phyloP scores from a whole-genome alignment of 148 eudicot genomes.

The Pouteria glomerata region DNA sequence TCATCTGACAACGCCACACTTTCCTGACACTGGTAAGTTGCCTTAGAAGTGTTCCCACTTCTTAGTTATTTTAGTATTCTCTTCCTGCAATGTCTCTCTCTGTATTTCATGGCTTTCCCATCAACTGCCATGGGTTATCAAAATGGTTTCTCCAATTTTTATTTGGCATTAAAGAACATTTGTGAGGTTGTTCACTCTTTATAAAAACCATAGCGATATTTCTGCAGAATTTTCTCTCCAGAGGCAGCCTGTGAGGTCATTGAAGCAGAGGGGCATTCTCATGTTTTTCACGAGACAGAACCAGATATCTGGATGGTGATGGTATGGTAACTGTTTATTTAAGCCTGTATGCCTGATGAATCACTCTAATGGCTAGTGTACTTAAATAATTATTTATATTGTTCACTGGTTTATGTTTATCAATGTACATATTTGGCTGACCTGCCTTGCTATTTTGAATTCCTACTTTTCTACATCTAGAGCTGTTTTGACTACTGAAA shows the following conservation, averaged over 20 bases:
- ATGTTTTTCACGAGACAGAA: slow-evolving; percentile 88
- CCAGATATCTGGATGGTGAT: slow-evolving; percentile 99
- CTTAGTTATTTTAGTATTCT: too few species aligned
- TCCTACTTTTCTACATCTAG: neutral
- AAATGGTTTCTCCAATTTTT: neutral
- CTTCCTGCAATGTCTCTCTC: too few species aligned
- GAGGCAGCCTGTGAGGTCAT: slow-evolving; percentile 97
- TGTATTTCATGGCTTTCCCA: too few species aligned
- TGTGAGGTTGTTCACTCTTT: neutral
- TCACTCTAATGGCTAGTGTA: neutral
- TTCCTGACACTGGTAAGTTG: too few species aligned
- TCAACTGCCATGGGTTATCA: too few species aligned
- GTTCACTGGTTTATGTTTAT: neutral
- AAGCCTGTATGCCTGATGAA: slow-evolving; percentile 4
- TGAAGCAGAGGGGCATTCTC: slow-evolving; percentile 91
- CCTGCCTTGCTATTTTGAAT: slow-evolving; percentile 2
- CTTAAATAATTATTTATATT: neutral
- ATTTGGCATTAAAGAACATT: neutral
- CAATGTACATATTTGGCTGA: neutral
- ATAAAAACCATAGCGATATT: too few species aligned
- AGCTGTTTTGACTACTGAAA: neutral
- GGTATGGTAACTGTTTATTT: slow-evolving; percentile 40
- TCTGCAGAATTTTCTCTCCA: slow-evolving; percentile 88
- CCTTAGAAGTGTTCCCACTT: too few species aligned
- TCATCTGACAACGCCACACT: too few species aligned